Evolutionary conservation across 345 rosid genomes (phyloP), one percentile per base, ranked within the genome.

Genomic region (Aquilaria malaccensis): DNA sequence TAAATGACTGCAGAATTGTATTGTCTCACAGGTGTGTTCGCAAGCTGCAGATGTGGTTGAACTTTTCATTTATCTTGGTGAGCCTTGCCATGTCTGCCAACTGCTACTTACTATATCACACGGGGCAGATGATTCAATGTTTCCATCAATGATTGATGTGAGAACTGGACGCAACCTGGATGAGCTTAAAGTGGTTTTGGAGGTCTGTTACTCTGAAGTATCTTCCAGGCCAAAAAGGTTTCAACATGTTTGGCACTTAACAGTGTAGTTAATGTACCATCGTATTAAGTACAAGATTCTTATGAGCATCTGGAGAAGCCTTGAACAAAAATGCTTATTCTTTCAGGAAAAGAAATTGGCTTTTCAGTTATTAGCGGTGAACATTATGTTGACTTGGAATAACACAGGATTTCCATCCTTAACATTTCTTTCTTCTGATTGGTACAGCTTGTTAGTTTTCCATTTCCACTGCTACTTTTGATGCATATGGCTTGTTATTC

Each of bases 71-170:
- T 90, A 83, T 78, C 95, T 94, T 58, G 79, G 87, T 60, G 97
- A 94, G 72, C 97, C 97, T 67, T 90, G 99, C 74, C 99, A 94
- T 74, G 95, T 86, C 62, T 90, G 96, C 65, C 92, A 94, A 81
- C 90, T 90, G 74, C 91, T 88, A 69, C 76, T 94, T 55, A 83
- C 97, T 31, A 72, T 88, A 64, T 80, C 92, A 11, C 97, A 94
- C 60, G 97, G 99, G 75, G 87, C 91, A 64, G 95, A 94, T 79
- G 97, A 86, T 81, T 84, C 83, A 63, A 88, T 92, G 61, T 81
- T 65, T 77, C 99, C 99, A 30, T 85, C 85, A 62, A 76, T 89
- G 13, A 86, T 90, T 70, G 95, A 88, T 75, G 91, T 94, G 69
- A 84, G 87, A 79, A 86, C 90, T 49, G 97, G 97, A 67, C 86